phyloP scores from a whole-genome alignment of 352 stramenopile genomes.

The Pythium folliculosum region DNA sequence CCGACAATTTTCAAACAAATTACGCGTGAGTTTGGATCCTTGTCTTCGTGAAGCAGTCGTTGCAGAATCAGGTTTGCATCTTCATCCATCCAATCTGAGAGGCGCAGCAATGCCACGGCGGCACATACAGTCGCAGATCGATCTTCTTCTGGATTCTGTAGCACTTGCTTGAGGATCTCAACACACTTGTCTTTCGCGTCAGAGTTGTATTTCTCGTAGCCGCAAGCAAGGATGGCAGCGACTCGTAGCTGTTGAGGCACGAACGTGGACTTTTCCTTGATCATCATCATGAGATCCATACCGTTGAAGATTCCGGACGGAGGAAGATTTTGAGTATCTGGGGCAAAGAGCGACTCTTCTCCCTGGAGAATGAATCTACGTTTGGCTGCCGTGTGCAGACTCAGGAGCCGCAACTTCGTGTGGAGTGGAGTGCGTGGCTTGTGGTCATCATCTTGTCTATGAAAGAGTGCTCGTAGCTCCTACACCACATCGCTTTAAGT shows the following conservation, averaged over 20 bases:
- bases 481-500: conserved; percentile 19
- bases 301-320: conserved; percentile 74
- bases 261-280: conserved; percentile 65
- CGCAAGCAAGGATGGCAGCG: conserved; percentile 73
- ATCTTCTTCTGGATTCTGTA: conserved; percentile 59
- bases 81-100: conserved; percentile 89
- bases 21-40: conserved; percentile 68
- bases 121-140: conserved; percentile 72
- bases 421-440: conserved; percentile 55
- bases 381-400: conserved; percentile 71
- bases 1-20: conserved; percentile 83
- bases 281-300: conserved; percentile 85
- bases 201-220: conserved; percentile 70
- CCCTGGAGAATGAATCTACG: conserved; percentile 63
- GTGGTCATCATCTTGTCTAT: conserved; percentile 52
- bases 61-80: conserved; percentile 80
- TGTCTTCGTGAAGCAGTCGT: conserved; percentile 75
- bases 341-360: conserved; percentile 64
- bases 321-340: conserved; percentile 45
- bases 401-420: conserved; percentile 73
- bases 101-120: conserved; percentile 66
- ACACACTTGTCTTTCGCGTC: conserved; percentile 59
- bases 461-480: conserved; percentile 78
- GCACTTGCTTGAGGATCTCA: conserved; percentile 62
- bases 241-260: conserved; percentile 66